Base-by-base conservation (phyloP, 1,139 yeast species). In the Taiozyma sp. region DNA sequence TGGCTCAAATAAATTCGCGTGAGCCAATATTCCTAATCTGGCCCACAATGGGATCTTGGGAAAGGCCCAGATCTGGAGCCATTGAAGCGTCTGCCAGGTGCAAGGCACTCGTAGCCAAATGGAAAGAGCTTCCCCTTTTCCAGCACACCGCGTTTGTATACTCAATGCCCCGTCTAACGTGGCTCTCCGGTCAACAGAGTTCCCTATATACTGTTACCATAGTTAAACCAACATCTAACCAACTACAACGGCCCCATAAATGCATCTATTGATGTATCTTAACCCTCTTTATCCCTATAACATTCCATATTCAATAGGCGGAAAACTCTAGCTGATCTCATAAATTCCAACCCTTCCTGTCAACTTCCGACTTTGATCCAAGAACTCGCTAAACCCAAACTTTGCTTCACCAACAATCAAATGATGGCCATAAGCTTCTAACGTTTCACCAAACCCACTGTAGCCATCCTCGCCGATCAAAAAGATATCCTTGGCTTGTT, bases 361-460 rank as follows among this genome's bases (percentile, higher is more conserved):
- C 39, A 61, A 52, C 30, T 60, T 59, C 26, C 32, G 37, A 2
- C 32, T 43, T 43, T 59, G 61, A 21, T 57, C 50, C 9, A 49
- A 46, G 35, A 56, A 22, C 29, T 58, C 66, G 11, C 64, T 63
- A 34, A 63, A 61, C 10, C 77, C 76, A 54, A 62, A 74, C 42
- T 68, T 66, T 2, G 84, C 81, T 64, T 74, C 69, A 1, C 83
- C 81, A 6, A 76, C 66, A 8, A 73, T 64, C 29, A 79, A 42
- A 35, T 61, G 65, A 1, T 62, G 51, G 4, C 56, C 51, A 24
- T 59, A 58, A 2, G 61, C 61, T 3, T 62, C 67, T 14, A 76
- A 41, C 0, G 69, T 53, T 10, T 63, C 55, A 1, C 81, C 83
- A 59, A 74, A 76, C 16, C 74, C 76, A 8, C 69, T 59, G 43